Evolutionary conservation across 306 rosid species (phyloP), one percentile per base, ranked within the genome.

Genomic region (Parietaria judaica): DNA sequence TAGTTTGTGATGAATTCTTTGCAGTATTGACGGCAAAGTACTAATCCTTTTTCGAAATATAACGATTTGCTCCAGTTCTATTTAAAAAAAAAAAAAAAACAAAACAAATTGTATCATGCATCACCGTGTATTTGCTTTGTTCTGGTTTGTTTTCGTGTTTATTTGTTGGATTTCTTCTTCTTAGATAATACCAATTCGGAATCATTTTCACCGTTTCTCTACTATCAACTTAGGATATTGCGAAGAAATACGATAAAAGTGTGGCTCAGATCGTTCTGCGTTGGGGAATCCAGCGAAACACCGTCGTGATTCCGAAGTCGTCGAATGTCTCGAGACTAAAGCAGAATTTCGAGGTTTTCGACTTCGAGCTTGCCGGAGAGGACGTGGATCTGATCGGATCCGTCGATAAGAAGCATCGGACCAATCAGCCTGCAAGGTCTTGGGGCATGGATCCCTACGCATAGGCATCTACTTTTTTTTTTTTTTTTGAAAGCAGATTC

Each of bases 361-460:
- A 92, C 71, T 88, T 92, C 39, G 79, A 84, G 81, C 74, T 86
- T 36, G 64, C 79, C 12, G 76, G 73, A 69, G 86, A 88, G 64
- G 96, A 85, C 70, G 68, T 77, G 86, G 85, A 79, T 65, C 74
- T 81, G 53, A 86, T 92, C 35, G 75, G 56, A 48, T 56, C 71
- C 36, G 62, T 87, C 8, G 92, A 88, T 72, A 83, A 63, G 80
- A 80, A 80, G 49, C 79, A 56, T 44, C 60, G 92, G 60, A 91
- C 90, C 9, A 91, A 91, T 53, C 84, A 80, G 57, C 95, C 95
- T 1, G 96, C 85, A 31, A 78, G 14, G 81, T 88, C 84, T 68
- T 91, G 96, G 96, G 92, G 85, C 58, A 66, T 91, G 48, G 86
- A 88, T 76, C 79, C 86, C 51, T 91, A 35, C 74, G 95, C 96